These are phyloP conservation scores for Aspergillus pseudoterreus DNA, from an alignment of 2,329 filamentous ascomycete genomes.

Conservation along the genomic window DNA sequence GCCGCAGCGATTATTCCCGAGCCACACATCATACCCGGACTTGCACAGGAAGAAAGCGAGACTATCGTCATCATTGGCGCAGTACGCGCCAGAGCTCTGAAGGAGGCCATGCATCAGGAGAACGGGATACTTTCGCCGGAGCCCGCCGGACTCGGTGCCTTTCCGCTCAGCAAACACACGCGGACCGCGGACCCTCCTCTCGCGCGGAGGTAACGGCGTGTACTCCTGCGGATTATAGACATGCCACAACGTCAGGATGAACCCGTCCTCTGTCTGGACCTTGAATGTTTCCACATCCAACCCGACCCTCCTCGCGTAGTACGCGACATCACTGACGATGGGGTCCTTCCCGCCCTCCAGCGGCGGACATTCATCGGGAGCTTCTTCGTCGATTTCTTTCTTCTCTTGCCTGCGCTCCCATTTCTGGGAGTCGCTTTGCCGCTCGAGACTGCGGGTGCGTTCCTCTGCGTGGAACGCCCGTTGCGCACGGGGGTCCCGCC, in stretches of 20 bases:
- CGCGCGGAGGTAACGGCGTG: constrained; percentile 47
- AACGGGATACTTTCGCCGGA: constrained; percentile 62
- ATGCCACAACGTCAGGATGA: constrained; percentile 85
- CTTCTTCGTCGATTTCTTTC: constrained; percentile 38
- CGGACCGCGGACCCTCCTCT: constrained; percentile 51
- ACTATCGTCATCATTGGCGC: constrained; percentile 83
- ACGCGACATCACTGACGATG: constrained; percentile 71
- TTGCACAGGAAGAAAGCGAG: constrained; percentile 91
- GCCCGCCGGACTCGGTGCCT: constrained; percentile 20
- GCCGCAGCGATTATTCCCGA: constrained; percentile 90
- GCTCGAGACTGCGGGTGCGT: constrained; percentile 51
- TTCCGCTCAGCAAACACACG: constrained; percentile 56
- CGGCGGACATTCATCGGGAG: constrained; percentile 58
- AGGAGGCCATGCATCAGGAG: constrained; percentile 84
- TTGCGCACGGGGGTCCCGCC: constrained; percentile 56
- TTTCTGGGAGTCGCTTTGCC: constrained; percentile 56
- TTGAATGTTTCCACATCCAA: constrained; percentile 78
- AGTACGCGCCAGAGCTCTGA: constrained; percentile 84
- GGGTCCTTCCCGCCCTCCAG: constrained; percentile 78
- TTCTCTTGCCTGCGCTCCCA: constrained; percentile 54
- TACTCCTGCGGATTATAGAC: constrained; percentile 80
- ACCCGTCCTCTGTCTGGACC: constrained; percentile 91
- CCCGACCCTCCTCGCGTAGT: constrained; percentile 84
- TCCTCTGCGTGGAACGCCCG: constrained; percentile 76
- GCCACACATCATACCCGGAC: constrained; percentile 89